Evolutionary conservation across 1,284 basidiomycete species (phyloP).

Genomic region (Omphalotus olearius): DNA sequence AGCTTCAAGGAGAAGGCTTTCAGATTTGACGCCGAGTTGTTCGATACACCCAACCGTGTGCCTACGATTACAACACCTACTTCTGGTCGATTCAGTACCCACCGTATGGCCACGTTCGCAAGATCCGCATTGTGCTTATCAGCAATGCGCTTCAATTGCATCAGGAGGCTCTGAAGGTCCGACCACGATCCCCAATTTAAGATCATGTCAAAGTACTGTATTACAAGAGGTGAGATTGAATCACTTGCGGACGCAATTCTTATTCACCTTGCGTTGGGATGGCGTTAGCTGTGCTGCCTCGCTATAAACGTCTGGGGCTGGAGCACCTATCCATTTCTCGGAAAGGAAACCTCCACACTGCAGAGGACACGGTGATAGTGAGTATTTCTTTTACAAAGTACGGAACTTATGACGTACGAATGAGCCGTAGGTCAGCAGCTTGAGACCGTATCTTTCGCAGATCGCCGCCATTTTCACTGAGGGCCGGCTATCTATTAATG

Average conservation of each 20-base stretch:
- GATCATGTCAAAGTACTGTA: constrained; percentile 55
- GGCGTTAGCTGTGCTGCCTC: constrained; percentile 41
- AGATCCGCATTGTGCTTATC: constrained; percentile 50
- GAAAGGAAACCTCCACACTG: constrained; percentile 63
- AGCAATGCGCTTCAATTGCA: constrained; percentile 41
- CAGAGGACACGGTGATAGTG: neutral
- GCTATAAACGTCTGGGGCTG: constrained; percentile 52
- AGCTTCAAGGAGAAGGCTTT: constrained; percentile 42
- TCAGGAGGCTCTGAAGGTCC: constrained; percentile 49
- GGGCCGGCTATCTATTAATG: constrained; percentile 55
- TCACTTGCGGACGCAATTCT: neutral
- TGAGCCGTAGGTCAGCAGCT: constrained; percentile 58
- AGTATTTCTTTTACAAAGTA: neutral
- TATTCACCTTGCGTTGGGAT: constrained; percentile 52
- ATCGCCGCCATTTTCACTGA: constrained; percentile 54
- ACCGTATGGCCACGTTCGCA: constrained; percentile 55
- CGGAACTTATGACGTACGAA: constrained; percentile 34
- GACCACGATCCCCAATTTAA: constrained; percentile 55
- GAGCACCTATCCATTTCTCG: constrained; percentile 48
- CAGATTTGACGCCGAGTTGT: constrained; percentile 49
- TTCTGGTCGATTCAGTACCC: constrained; percentile 55
- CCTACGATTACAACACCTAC: constrained; percentile 62
- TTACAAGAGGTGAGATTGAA: neutral
- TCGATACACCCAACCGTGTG: constrained; percentile 51
- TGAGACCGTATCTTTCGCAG: constrained; percentile 50